phyloP scores from a whole-genome alignment of 306 rosid genomes.

The Sechiopsis laciniata region DNA sequence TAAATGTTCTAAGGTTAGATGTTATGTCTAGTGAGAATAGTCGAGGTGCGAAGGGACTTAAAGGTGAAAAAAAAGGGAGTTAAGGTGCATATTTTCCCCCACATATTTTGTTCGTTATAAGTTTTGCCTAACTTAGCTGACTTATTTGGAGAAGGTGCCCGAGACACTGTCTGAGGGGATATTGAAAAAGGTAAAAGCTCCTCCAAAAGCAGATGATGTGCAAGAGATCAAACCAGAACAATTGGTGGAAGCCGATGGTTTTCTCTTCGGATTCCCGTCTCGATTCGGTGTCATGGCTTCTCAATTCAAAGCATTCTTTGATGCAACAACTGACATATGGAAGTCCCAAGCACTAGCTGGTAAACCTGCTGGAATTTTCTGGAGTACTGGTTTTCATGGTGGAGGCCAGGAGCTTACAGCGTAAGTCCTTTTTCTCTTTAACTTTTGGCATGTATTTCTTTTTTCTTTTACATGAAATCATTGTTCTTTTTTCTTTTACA shows the following conservation, averaged over 20 bases:
- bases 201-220: conserved; percentile 59
- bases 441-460: neutral
- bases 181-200: conserved; percentile 72
- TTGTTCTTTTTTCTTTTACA: neutral
- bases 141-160: conserved; percentile 56
- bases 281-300: conserved; percentile 94
- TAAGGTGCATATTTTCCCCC: no score
- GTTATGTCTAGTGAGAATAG: no score
- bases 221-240: conserved; percentile 75
- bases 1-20: no score
- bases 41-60: no score
- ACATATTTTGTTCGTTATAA: conserved; percentile 9
- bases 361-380: conserved; percentile 92
- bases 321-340: conserved; percentile 63
- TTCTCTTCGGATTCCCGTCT: conserved; percentile 85
- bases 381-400: conserved; percentile 94
- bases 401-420: conserved; percentile 97
- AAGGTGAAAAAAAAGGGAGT: no score
- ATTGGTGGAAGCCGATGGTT: conserved; percentile 75
- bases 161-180: conserved; percentile 60
- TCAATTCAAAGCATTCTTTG: conserved; percentile 82
- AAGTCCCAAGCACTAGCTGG: conserved; percentile 81
- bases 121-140: conserved; percentile 24
- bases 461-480: neutral
- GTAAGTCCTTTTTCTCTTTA: conserved; percentile 37